Evolutionary conservation across 768 basidiomycete genomes (phyloP).

Genomic region (Phallus indusiatus): DNA sequence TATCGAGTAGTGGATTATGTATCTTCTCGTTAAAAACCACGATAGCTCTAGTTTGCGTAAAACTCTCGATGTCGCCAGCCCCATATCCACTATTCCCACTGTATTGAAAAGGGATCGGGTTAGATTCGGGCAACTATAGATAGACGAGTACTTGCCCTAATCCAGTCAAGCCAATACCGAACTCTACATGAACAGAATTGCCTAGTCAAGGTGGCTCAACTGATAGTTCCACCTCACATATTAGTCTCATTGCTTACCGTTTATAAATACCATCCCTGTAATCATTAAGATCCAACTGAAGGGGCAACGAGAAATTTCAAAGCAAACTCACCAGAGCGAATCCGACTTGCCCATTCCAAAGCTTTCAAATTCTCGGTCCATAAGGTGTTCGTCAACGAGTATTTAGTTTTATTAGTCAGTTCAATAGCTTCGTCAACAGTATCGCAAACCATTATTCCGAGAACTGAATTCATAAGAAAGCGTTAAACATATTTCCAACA

Average conservation of each 20-base stretch:
- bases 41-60: conserved; percentile 35
- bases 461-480: conserved; percentile 21
- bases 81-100: conserved; percentile 36
- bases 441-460: conserved; percentile 35
- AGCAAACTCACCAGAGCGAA: conserved; percentile 33
- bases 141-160: background rate
- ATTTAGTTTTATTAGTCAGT: conserved; percentile 44
- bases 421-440: conserved; percentile 45
- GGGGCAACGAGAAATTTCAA: background rate
- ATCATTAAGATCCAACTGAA: background rate
- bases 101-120: background rate
- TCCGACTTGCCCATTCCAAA: conserved; percentile 33
- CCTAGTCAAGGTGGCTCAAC: conserved; percentile 30
- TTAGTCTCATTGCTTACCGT: conserved; percentile 44
- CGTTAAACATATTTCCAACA: background rate
- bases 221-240: conserved; percentile 41
- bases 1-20: background rate
- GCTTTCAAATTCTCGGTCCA: conserved; percentile 40
- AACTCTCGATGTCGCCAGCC: conserved; percentile 39
- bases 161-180: background rate
- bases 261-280: background rate
- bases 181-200: background rate
- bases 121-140: background rate
- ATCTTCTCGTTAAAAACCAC: conserved; percentile 27
- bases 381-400: conserved; percentile 39